Base-by-base conservation (phyloP, 768 basidiomycete species). In the Russula brevipes region DNA sequence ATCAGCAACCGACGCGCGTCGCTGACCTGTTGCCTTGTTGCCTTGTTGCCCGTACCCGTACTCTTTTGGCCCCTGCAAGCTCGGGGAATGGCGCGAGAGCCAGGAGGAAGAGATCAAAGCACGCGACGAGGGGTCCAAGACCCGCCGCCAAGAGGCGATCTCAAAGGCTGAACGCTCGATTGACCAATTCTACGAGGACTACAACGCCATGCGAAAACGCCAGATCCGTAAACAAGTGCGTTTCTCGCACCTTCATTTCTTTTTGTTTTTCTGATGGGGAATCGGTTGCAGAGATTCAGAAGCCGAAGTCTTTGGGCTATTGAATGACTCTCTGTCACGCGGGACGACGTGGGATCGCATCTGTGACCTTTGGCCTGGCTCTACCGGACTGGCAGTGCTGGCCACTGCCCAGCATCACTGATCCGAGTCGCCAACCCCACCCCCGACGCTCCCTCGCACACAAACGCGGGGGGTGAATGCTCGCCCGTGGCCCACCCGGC, bases 281-380 rank as follows among this genome's bases (percentile, higher is more conserved):
- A 9, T 57, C 66, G 31, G 14, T 59, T n/a, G 46, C 71, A 98
- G 96, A 79, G 89, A 97, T 72, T 80, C 87, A 66, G 96, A 98
- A 74, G 84, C 85, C 19, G 84, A 87, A 61, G 98, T 88, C 77
- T 70, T 95, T 45, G 80, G 84, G 16, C 75, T 77, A n/a, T 78
- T 94, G 59, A 84, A 84, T 24, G 87, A 86, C 52, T 83, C 86
- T 10, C 84, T 98, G 56, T 87, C 92, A 0, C 80, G 82, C 58
- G 97, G 96, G 31, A 97, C 96, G 24, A 96, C 94, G 8, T 99
- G 96, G 96, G 86, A 94, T 69, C 88, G 97, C 42, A 96, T 99
- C 71, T 89, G 87, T 72, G 85, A 86, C 33, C 76, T 86, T 55
- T n/a, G n/a, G n/a, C n/a, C n/a, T n/a, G n/a, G n/a, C n/a, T n/a